Base-by-base conservation (phyloP, 441 rosid genomes). In the Hura crepitans region DNA sequence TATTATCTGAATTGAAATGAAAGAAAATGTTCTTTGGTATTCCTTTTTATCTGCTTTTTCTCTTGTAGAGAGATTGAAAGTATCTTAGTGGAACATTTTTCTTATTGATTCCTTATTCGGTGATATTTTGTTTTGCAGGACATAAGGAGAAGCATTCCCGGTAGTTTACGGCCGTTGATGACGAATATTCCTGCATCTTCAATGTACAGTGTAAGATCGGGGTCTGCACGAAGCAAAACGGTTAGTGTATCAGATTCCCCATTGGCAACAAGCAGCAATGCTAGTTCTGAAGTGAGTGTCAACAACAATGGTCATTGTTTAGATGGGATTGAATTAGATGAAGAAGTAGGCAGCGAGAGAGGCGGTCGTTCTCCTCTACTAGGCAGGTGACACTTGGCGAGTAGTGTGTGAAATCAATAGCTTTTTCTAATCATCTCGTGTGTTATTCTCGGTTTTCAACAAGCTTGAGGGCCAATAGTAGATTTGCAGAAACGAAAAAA, bases 131-230 rank as follows among this genome's bases (percentile, higher is more conserved):
- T 73, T 31, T 75, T 62, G 59, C 93, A 94, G 99, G 99, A 89
- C 59, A 94, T 94, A 87, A 89, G 97, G 79, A 72, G 90, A 74
- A 89, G 85, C 79, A 90, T 94, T 75, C 97, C 96, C 22, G 88
- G 96, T 60, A 94, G 87, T 74, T 83, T 92, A 71, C 80, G 97
- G 79, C 96, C 99, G 12, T 60, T 94, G 75, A 91, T 91, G 97
- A 89, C 96, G 2, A 94, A 91, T 75, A 91, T 94, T 73, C 98
- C 98, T 37, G 98, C 96, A 73, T 93, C 98, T 23, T 93, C 96
- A 69, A 87, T 94, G 96, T 94, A 91, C 77, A 94, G 97, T 63
- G 96, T 91, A 81, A 91, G 98, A 79, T 88, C 97, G 59, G 97
- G 96, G 66, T 86, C 87, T 67, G 51, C 88, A 69, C 78, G 89